Evolutionary conservation across 495 filamentous ascomycete genomes (phyloP).

Genomic region (Tuber brumale): DNA sequence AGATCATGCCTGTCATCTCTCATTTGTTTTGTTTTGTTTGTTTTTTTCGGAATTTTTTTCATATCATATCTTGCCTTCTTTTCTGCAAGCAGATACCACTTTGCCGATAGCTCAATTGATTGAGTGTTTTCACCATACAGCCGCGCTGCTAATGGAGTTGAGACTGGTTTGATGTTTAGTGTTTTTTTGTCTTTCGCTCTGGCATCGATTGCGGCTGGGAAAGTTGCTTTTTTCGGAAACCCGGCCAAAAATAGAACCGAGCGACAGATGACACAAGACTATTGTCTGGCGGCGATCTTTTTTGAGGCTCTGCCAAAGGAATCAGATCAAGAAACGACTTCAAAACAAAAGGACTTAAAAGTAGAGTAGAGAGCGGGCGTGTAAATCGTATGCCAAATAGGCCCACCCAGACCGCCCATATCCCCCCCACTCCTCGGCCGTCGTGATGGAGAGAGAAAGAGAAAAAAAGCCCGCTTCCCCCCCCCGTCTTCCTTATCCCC

Average conservation of each 20-base stretch:
- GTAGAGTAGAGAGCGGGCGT: constrained; percentile 23
- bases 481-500: background rate
- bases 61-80: constrained; percentile 22
- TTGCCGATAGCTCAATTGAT: constrained; percentile 32
- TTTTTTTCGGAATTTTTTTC: constrained; percentile 35
- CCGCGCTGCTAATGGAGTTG: constrained; percentile 37
- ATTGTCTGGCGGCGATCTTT: constrained; percentile 31
- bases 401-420: background rate
- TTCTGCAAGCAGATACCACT: constrained; percentile 3
- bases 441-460: background rate
- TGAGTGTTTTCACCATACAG: constrained; percentile 26
- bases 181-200: constrained; percentile 28
- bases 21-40: constrained; percentile 31
- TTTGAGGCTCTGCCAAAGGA: constrained; percentile 33
- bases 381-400: background rate
- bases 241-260: constrained; percentile 34
- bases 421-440: background rate
- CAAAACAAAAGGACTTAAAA: constrained; percentile 31
- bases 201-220: constrained; percentile 26
- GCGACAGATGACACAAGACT: constrained; percentile 38
- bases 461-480: background rate
- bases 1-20: background rate
- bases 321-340: constrained; percentile 34
- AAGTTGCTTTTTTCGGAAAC: constrained; percentile 24
- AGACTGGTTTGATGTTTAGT: constrained; percentile 32